Base-by-base conservation (phyloP, 306 rosid species). In the Glycine soja region DNA sequence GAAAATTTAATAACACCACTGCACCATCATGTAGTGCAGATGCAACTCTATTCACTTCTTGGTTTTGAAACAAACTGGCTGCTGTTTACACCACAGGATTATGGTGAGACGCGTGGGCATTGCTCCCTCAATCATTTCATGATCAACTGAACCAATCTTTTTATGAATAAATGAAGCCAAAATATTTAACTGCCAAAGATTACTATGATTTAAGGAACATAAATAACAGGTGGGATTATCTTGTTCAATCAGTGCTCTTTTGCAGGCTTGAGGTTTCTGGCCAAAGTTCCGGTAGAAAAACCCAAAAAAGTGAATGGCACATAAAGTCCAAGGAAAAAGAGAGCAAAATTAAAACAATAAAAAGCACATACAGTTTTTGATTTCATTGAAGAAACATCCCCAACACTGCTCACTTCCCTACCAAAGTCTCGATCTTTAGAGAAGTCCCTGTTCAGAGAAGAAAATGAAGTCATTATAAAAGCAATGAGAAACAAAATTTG, bases 321-420 rank as follows among this genome's bases (percentile, higher is more conserved):
- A 47, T 47, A 79, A 11, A 74, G 56, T 78, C 76, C 76, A 54
- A 8, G 3, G 51, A 70, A 72, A 78, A 53, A 81, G 53, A 51
- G 42, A 65, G 67, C 73, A 42, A 77, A 81, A 80, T 48, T 81
- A 76, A 82, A 80, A 84, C 85, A 70, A 88, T 72, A 63, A 80
- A 90, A 90, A 70, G 71, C 57, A 92, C 97, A 75, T 95, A 95
- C 98, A 65, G 92, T 81, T 91, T 93, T 96, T 54, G 91, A 74
- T 85, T 88, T 93, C 94, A 91, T 85, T 42, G 95, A 82, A 79
- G 91, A 82, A 59, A 83, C 90, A 86, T 93, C 90, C 19, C 87
- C 96, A 54, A 88, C 77, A 79, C 94, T 89, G 89, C 89, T 86
- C 82, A 84, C 95, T 86, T 93, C 99, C 89, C 93, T 88, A 80